Evolutionary conservation across 2,329 filamentous ascomycete species (phyloP).

Genomic region (Pleomassaria siparia): DNA sequence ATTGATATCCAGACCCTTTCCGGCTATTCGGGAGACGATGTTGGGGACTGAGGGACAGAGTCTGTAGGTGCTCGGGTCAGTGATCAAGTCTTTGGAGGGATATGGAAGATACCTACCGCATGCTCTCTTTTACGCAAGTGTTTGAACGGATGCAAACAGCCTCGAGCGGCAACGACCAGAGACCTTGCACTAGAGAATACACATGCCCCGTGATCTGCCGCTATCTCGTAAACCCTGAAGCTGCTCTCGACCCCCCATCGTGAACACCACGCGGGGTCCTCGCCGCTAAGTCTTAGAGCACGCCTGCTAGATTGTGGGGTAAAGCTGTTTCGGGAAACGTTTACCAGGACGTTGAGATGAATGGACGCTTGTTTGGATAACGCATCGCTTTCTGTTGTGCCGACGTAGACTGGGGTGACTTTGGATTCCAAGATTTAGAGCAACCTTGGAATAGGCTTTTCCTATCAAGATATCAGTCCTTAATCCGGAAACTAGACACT

Average conservation of each 20-base stretch:
- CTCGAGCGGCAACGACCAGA: neutral
- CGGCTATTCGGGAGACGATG: constrained; percentile 53
- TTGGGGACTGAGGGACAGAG: constrained; percentile 54
- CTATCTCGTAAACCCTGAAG: neutral
- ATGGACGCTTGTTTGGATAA: neutral
- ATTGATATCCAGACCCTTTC: constrained; percentile 38
- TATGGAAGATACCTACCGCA: constrained; percentile 33
- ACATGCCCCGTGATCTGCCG: neutral
- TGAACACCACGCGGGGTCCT: neutral
- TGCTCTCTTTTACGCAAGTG: constrained; percentile 52
- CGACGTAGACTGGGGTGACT: neutral
- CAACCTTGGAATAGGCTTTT: no score
- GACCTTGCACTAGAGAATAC: neutral
- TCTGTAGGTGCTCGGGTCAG: constrained; percentile 16
- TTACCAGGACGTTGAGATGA: neutral
- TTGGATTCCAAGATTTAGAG: neutral
- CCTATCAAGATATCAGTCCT: no score
- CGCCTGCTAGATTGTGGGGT: constrained; percentile 1
- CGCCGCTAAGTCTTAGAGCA: neutral
- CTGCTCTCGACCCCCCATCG: neutral
- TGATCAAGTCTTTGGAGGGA: neutral
- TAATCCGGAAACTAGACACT: no score
- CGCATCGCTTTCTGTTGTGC: neutral
- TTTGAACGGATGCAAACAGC: neutral
- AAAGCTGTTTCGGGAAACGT: neutral